These are phyloP conservation scores for Phialocephala subalpina DNA, from an alignment of 2,329 filamentous ascomycete genomes.

Conservation along the genomic window DNA sequence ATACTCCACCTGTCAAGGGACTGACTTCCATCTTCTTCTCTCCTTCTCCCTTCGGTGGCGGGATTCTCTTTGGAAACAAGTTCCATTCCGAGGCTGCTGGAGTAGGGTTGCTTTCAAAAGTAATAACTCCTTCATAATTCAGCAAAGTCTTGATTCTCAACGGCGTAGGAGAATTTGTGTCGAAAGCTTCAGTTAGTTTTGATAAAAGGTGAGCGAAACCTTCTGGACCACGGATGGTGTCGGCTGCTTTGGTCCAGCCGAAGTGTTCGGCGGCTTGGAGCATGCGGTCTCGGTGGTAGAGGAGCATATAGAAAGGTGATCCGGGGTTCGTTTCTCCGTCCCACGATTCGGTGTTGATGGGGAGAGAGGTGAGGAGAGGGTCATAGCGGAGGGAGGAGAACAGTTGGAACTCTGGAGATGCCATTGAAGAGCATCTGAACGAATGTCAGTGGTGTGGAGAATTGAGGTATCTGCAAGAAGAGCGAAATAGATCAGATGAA, in stretches of 20 bases:
- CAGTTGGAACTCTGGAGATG: slow-evolving; percentile 59
- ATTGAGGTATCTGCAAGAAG: not conserved
- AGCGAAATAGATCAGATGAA: no score
- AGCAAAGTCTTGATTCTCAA: slow-evolving; percentile 65
- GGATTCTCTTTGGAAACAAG: slow-evolving; percentile 65
- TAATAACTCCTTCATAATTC: slow-evolving; percentile 55
- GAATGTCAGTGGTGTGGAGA: not conserved
- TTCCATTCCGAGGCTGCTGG: slow-evolving; percentile 54
- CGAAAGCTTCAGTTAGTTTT: slow-evolving; percentile 46
- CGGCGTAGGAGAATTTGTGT: slow-evolving; percentile 44
- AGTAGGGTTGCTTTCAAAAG: slow-evolving; percentile 49
- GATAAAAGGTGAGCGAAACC: slow-evolving; percentile 55
- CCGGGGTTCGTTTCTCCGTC: slow-evolving; percentile 55
- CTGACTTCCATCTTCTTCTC: slow-evolving; percentile 34
- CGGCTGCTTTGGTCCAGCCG: slow-evolving; percentile 58
- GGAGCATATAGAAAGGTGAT: slow-evolving; percentile 80
- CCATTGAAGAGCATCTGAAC: not conserved
- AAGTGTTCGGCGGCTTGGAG: slow-evolving; percentile 68
- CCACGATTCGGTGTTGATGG: slow-evolving; percentile 36
- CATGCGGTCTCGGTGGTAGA: slow-evolving; percentile 80
- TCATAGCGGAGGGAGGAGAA: slow-evolving; percentile 81
- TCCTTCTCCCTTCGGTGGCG: slow-evolving; percentile 49
- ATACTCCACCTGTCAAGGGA: slow-evolving; percentile 40
- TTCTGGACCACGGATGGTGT: slow-evolving; percentile 52
- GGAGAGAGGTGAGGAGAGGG: slow-evolving; percentile 54